Conservation (phyloP, 2,329 filamentous ascomycete genomes). For the Cladosporium sp. region DNA sequence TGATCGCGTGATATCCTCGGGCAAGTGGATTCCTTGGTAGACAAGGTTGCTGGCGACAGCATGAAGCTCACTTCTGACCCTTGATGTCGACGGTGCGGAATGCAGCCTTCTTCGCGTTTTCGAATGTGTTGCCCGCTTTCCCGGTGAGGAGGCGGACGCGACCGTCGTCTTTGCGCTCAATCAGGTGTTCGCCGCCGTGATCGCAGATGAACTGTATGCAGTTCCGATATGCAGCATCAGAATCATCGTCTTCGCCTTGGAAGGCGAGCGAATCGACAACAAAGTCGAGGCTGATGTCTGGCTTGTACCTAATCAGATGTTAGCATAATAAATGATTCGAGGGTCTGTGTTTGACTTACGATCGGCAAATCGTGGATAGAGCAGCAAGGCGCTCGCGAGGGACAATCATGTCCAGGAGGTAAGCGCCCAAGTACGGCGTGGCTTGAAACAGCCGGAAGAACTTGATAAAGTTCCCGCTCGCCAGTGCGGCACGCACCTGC, state of each 20-base stretch:
- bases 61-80: slow-evolving; percentile 69
- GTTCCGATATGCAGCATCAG: slow-evolving; percentile 23
- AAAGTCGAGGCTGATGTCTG: slow-evolving; percentile 80
- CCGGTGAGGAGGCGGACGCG: slow-evolving; percentile 63
- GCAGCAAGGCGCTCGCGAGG: slow-evolving; percentile 86
- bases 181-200: slow-evolving; percentile 65
- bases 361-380: slow-evolving; percentile 86
- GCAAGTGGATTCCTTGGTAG: background rate
- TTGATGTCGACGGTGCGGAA: slow-evolving; percentile 93
- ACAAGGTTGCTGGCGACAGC: background rate
- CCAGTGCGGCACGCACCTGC: slow-evolving; percentile 82
- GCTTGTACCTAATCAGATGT: slow-evolving; percentile 70
- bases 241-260: slow-evolving; percentile 53
- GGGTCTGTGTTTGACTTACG: slow-evolving; percentile 54
- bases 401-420: slow-evolving; percentile 99
- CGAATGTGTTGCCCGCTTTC: slow-evolving; percentile 69
- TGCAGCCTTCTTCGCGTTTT: slow-evolving; percentile 63
- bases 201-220: slow-evolving; percentile 86
- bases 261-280: slow-evolving; percentile 95
- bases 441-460: slow-evolving; percentile 96
- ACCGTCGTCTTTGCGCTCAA: slow-evolving; percentile 69
- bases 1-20: background rate
- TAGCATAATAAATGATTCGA: slow-evolving; percentile 32
- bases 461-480: slow-evolving; percentile 91
- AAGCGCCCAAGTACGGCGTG: slow-evolving; percentile 80